phyloP scores from a whole-genome alignment of 2,329 filamentous ascomycete species.

The Xylaria sp. region DNA sequence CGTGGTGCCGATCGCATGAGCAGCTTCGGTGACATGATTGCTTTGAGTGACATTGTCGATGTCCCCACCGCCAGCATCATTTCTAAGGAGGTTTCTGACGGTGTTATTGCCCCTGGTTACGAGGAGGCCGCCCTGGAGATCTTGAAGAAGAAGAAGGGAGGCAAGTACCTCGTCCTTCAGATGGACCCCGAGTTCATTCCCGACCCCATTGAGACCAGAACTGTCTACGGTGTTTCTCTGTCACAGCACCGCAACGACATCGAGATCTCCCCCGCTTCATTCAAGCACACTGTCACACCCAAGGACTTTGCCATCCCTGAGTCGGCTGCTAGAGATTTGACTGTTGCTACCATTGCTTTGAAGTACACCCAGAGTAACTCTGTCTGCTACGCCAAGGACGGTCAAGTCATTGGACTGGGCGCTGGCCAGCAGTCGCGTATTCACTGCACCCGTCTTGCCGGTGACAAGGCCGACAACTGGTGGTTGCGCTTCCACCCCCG shows the following conservation, averaged over 20 bases:
- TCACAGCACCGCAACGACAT: slow-evolving; percentile 91
- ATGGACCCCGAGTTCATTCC: slow-evolving; percentile 87
- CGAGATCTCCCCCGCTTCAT: slow-evolving; percentile 77
- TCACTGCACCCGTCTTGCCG: slow-evolving; percentile 94
- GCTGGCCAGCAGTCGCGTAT: slow-evolving; percentile 97
- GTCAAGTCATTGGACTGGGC: slow-evolving; percentile 88
- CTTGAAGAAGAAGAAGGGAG: slow-evolving; percentile 95
- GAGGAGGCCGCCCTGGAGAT: slow-evolving; percentile 81
- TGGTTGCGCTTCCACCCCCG: slow-evolving; percentile 97
- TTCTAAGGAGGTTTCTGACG: slow-evolving; percentile 94
- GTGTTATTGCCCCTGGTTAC: slow-evolving; percentile 88
- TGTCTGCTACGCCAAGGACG: slow-evolving; percentile 92
- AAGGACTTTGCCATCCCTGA: slow-evolving; percentile 76
- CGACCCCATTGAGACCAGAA: slow-evolving; percentile 73
- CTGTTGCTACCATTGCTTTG: slow-evolving; percentile 90
- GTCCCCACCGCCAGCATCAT: slow-evolving; percentile 95
- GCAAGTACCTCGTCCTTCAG: slow-evolving; percentile 91
- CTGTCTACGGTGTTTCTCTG: slow-evolving; percentile 83
- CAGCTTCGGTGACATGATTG: slow-evolving; percentile 95
- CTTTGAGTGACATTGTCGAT: slow-evolving; percentile 85
- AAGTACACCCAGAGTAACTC: slow-evolving; percentile 99
- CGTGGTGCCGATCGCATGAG: slow-evolving; percentile 97
- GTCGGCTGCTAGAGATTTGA: slow-evolving; percentile 78
- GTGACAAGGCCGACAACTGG: slow-evolving; percentile 99
- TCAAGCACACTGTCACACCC: slow-evolving; percentile 78